Percentiles rank a stretch among this genome's conserved stretches.
Conservation (phyloP, 306 rosid genomes). For the Quercus dentata region DNA sequence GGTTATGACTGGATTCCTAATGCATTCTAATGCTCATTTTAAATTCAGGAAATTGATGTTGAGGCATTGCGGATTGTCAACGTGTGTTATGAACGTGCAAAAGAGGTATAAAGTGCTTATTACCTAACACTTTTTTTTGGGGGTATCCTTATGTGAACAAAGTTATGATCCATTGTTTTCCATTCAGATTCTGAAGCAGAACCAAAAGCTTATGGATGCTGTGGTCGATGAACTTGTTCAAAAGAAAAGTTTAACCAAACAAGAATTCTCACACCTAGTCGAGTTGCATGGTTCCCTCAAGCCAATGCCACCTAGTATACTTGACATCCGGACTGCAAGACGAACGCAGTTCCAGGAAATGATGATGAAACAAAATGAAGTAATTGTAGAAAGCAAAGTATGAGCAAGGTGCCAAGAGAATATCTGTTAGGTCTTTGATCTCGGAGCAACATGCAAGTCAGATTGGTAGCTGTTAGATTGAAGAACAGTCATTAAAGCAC, state of each 20-base stretch:
- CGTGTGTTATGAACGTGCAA: constrained; percentile 76
- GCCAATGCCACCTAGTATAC: constrained; percentile 60
- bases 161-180: constrained; percentile 16
- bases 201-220: constrained; percentile 70
- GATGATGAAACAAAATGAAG: constrained; percentile 30
- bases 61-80: constrained; percentile 70
- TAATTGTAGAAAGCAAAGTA: constrained; percentile 28
- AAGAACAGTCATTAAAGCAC: not conserved
- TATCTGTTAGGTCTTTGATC: not conserved
- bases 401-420: constrained; percentile 7
- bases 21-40: not conserved
- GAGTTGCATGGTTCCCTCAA: constrained; percentile 63
- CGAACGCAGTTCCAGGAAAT: constrained; percentile 48
- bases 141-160: not conserved
- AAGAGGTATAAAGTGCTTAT: constrained; percentile 51
- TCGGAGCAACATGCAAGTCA: not conserved
- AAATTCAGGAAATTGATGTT: constrained; percentile 70
- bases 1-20: not conserved
- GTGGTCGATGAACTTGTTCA: constrained; percentile 67
- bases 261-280: constrained; percentile 62
- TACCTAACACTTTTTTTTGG: not conserved
- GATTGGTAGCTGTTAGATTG: not conserved
- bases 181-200: constrained; percentile 68
- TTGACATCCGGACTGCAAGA: constrained; percentile 67
- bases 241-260: constrained; percentile 83